Conservation (phyloP, 2,329 filamentous ascomycete genomes). For the Alternaria arbusti region DNA sequence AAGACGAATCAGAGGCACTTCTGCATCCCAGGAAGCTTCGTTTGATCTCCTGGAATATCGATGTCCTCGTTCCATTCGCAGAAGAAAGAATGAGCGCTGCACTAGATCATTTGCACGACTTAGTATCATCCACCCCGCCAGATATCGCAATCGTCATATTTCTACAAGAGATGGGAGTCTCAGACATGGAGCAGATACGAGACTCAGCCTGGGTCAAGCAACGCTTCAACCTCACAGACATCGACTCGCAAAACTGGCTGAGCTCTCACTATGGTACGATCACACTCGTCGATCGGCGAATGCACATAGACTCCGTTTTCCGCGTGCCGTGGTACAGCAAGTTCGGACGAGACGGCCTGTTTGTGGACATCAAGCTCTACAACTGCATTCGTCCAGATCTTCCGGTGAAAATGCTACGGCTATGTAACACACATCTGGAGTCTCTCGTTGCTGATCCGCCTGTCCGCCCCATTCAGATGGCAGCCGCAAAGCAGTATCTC, state of each 20-base stretch:
- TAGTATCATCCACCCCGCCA: slow-evolving; percentile 28
- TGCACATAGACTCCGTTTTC: slow-evolving; percentile 56
- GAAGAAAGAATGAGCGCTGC: slow-evolving; percentile 52
- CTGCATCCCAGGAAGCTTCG: slow-evolving; percentile 21
- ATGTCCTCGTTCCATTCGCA: slow-evolving; percentile 50
- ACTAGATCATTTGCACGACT: slow-evolving; percentile 46
- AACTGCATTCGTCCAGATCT: not conserved
- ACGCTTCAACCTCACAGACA: slow-evolving; percentile 58
- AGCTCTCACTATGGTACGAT: slow-evolving; percentile 59
- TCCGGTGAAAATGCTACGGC: slow-evolving; percentile 45
- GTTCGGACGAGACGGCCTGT: slow-evolving; percentile 62
- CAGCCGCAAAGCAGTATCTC: slow-evolving; percentile 54
- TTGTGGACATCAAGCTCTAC: slow-evolving; percentile 56
- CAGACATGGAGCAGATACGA: slow-evolving; percentile 56
- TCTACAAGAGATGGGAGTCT: slow-evolving; percentile 60
- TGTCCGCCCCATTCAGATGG: slow-evolving; percentile 57
- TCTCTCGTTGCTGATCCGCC: slow-evolving; percentile 59
- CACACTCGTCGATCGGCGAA: slow-evolving; percentile 58
- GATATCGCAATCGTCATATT: slow-evolving; percentile 52
- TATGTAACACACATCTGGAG: slow-evolving; percentile 66
- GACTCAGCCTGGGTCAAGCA: slow-evolving; percentile 56
- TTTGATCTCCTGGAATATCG: slow-evolving; percentile 59
- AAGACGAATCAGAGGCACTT: not conserved
- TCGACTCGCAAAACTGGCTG: slow-evolving; percentile 54
- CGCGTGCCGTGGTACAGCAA: slow-evolving; percentile 58